Base-by-base conservation (phyloP, 768 basidiomycete genomes). In the Pholiota conissans region DNA sequence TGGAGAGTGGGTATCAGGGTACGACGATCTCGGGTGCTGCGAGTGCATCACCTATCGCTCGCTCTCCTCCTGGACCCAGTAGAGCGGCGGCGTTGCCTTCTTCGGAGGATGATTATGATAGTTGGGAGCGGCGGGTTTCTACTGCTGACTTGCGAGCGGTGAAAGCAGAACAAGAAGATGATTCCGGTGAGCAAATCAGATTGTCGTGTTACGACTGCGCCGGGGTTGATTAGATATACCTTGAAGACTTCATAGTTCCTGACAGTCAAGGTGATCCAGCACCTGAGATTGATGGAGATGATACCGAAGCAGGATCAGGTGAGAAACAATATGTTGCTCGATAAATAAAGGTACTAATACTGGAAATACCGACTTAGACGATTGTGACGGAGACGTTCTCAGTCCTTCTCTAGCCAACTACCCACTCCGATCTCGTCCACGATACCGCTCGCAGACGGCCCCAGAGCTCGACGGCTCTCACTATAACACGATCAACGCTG, bases 81-180 rank as follows among this genome's bases (percentile, higher is more conserved):
- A 20, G n/a, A 7, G 40, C 42, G 2, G 18, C 10, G n/a, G 42
- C 22, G 4, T 32, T 24, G 27, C 30, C 26, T 5, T 54, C 42
- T 5, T 56, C 59, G 40, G 55, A 57, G 16, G 60, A 65, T 26
- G 68, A 69, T 49, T 69, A 67, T 32, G 65, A 66, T 54, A 58
- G 30, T 11, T 73, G 73, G 73, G 73, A 74, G 40, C 63, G 63
- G 18, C 62, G 63, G 1, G 58, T 67, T 1, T 65, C 68, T 16
- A 52, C 54, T 11, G 63, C 69, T 22, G 65, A 69, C 10, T 50
- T 71, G 30, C 60, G 40, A 42, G 52, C 61, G 27, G 52, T 69
- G 18, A 59, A 56, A 32, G 52, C 28, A 16, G 56, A 58, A 26
- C 29, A 52, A 10, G 55, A 59, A 11, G 52, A 48, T 16, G 34